These are phyloP conservation scores for Acer saccharum DNA, from an alignment of 345 rosid species.

Conservation along the genomic window DNA sequence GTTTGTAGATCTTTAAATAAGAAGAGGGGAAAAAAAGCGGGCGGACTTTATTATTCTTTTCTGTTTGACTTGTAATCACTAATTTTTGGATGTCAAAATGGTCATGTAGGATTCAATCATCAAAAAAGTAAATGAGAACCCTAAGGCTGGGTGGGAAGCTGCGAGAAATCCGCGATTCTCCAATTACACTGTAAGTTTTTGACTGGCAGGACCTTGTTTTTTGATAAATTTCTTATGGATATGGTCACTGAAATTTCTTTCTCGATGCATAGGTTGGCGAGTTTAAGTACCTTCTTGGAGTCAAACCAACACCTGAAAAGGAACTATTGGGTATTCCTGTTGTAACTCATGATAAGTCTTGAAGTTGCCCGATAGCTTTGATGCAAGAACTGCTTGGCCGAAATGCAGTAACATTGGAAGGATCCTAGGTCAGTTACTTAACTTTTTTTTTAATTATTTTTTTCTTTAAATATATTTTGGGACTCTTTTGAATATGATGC, in stretches of 20 bases:
- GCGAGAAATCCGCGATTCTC: conserved; percentile 64
- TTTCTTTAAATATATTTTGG: background rate
- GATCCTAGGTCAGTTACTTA: conserved; percentile 64
- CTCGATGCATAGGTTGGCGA: conserved; percentile 63
- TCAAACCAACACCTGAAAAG: conserved; percentile 60
- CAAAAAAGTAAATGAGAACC: conserved; percentile 65
- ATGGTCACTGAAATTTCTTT: conserved; percentile 10
- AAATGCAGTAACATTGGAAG: conserved; percentile 78
- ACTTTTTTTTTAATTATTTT: conserved; percentile 4
- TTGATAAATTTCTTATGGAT: background rate
- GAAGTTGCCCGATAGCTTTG: conserved; percentile 67
- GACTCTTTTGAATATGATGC: conserved; percentile 19
- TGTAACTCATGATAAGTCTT: conserved; percentile 63
- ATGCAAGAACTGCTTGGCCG: conserved; percentile 87
- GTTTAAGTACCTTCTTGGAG: conserved; percentile 85
- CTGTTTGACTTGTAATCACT: conserved; percentile 4
- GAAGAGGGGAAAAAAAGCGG: background rate
- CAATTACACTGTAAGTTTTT: conserved; percentile 64
- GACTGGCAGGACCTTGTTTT: conserved; percentile 17
- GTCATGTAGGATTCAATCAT: conserved; percentile 69
- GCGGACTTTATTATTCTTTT: background rate
- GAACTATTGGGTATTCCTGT: conserved; percentile 63
- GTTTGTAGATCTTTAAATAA: background rate
- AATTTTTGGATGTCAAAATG: conserved; percentile 17
- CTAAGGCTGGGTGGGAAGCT: conserved; percentile 94